Conservation (phyloP, 352 stramenopile species). For the Phytophthora multivora region DNA sequence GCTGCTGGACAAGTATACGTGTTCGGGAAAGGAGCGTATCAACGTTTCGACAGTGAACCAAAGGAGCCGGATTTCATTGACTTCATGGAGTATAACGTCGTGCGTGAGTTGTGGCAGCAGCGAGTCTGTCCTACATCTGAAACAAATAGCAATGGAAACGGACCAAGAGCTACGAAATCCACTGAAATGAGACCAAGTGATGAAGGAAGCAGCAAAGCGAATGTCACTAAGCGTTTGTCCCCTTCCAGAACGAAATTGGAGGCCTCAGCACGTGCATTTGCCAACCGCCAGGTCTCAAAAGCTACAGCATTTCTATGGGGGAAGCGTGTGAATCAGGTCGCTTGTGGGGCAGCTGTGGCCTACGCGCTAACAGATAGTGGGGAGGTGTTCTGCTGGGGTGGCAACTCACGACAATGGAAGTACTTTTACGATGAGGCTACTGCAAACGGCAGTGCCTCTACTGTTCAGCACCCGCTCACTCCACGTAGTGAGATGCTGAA, state of each 20-base stretch:
- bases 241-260: conserved; percentile 44
- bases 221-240: conserved; percentile 19
- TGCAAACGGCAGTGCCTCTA: not conserved
- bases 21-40: conserved; percentile 70
- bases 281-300: conserved; percentile 56
- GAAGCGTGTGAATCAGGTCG: conserved; percentile 61
- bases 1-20: conserved; percentile 80
- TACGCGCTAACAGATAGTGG: conserved; percentile 75
- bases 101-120: conserved; percentile 60
- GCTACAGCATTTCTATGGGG: conserved; percentile 77
- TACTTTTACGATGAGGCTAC: conserved; percentile 73
- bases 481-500: conserved; percentile 71
- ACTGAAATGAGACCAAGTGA: too few relatives aligned
- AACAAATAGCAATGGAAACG: not conserved
- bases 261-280: conserved; percentile 54
- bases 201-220: not conserved
- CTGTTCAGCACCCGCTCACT: conserved; percentile 38
- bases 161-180: not conserved
- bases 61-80: conserved; percentile 69
- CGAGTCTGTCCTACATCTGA: conserved; percentile 46
- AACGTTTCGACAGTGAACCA: conserved; percentile 64
- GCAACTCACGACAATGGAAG: conserved; percentile 65
- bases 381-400: conserved; percentile 81
- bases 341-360: conserved; percentile 49
- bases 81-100: conserved; percentile 69